Base-by-base conservation (phyloP, 495 filamentous ascomycete species). In the Neurospora sublineolata region DNA sequence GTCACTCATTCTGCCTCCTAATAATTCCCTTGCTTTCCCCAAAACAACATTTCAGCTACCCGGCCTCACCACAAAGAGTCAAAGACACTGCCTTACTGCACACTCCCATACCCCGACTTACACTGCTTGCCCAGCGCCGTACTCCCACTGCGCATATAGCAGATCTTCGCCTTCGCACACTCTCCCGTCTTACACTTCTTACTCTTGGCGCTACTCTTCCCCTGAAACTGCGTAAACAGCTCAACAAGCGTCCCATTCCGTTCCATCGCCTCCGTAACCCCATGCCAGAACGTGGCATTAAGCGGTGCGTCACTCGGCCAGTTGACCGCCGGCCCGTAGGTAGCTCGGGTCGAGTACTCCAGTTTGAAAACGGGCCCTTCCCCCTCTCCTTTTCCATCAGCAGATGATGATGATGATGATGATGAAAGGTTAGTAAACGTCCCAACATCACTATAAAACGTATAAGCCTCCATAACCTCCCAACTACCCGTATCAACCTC, bases 261-360 rank as follows among this genome's bases (percentile, higher is more conserved):
- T 77, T 88, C 86, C 88, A 89, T 89, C 0, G 84, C 86, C 72
- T 87, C 86, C 4, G 87, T 88, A 3, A 89, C 86, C 27, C 73
- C 82, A 67, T 86, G 83, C 87, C 87, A 88, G 79, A 87, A 86
- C 16, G 85, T 87, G 0, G 84, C 86, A 72, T 89, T 86, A 33
- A 89, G 77, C 30, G 87, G 87, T 2, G 82, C 85, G 38, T 81
- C 73, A 4, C 72, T 74, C 6, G 84, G 80, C 86, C 85, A 87
- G 39, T 70, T 76, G 3, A 80, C 81, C 3, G 80, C 80, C 18
- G 80, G 68, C 6, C 83, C 84, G 68, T 89, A 89, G 7, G 83
- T 81, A 9, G 84, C 81, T 9, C 87, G 83, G 1, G 87, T 87
- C 3, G 85, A 87, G 77, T 89, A 89, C 69, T 89, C 87, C 68